Conservation (phyloP, 2,329 filamentous ascomycete species). For the Stenocarpella maydis region DNA sequence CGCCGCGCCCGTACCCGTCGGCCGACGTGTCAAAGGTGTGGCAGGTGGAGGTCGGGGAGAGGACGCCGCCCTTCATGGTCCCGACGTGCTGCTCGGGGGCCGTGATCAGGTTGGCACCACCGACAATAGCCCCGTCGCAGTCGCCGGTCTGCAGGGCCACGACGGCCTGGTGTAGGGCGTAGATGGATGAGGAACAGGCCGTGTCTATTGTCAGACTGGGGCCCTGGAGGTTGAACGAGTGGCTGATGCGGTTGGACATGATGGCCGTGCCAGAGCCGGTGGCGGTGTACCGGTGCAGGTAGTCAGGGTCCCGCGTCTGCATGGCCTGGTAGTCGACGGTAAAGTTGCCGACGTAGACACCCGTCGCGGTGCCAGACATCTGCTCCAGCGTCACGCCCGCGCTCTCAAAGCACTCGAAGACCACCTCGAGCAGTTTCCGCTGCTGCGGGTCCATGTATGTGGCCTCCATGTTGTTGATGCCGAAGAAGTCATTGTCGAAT, state of each 20-base stretch:
- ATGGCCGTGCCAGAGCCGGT: neutral
- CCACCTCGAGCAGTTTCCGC: neutral
- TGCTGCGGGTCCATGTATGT: neutral
- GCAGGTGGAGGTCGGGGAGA: too few relatives aligned
- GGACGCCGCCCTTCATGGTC: neutral
- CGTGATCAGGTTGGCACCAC: neutral
- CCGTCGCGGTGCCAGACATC: neutral
- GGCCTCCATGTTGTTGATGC: neutral
- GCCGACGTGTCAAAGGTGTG: too few relatives aligned
- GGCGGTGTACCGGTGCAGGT: accelerated
- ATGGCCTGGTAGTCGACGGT: neutral
- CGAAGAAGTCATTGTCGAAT: neutral
- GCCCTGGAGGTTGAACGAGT: neutral
- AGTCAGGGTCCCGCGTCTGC: neutral
- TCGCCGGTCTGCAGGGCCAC: neutral
- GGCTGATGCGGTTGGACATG: neutral
- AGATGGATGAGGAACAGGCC: neutral
- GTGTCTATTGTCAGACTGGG: neutral
- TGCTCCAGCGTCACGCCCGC: neutral
- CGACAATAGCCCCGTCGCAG: neutral
- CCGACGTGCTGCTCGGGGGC: neutral
- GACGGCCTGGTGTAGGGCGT: neutral
- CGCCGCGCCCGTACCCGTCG: too few relatives aligned
- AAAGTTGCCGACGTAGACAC: neutral
- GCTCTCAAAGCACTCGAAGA: neutral